phyloP scores from a whole-genome alignment of 805 yeast genomes.

The Spathaspora girioi region DNA sequence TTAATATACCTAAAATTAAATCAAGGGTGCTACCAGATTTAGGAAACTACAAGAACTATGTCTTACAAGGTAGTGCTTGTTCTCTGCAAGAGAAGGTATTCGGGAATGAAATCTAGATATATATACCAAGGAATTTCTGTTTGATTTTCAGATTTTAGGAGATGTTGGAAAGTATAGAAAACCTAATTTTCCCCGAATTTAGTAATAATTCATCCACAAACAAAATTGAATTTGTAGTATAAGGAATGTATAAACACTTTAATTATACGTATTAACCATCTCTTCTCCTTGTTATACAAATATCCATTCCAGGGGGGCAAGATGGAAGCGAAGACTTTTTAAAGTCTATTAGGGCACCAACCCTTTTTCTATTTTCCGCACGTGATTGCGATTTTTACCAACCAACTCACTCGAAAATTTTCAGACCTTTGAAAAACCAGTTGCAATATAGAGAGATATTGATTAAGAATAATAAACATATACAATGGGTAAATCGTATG shows the following conservation, averaged over 20 bases:
- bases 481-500: slow-evolving; percentile 31
- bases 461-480: background rate
- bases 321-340: background rate
- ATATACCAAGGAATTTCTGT: background rate
- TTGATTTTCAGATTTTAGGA: no score
- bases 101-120: background rate
- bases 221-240: no score
- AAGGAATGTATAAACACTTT: no score
- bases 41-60: background rate
- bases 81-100: background rate
- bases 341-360: background rate
- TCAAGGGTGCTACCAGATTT: background rate
- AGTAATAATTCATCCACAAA: no score
- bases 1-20: no score
- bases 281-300: no score
- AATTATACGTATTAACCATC: no score
- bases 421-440: background rate
- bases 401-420: background rate
- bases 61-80: background rate
- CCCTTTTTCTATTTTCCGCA: no score
- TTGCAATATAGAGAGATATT: background rate
- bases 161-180: no score
- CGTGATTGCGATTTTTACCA: background rate
- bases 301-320: no score
- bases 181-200: no score